Percentiles rank a stretch among this genome's conserved stretches.
These are phyloP conservation scores for Boehmeria nivea DNA, from an alignment of 306 rosid species.

Conservation along the genomic window DNA sequence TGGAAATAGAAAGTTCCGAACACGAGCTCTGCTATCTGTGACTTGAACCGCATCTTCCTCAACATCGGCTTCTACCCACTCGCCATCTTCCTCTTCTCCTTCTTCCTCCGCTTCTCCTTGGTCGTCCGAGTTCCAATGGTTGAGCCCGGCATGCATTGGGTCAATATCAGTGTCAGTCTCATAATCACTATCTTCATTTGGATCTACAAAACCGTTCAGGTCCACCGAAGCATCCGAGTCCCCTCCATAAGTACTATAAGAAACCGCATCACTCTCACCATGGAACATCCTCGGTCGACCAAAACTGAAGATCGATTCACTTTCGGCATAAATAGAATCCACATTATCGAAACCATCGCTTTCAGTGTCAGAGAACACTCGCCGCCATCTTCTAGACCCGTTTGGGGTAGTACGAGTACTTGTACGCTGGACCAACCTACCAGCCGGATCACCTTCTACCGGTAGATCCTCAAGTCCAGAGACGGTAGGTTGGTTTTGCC, in stretches of 20 bases:
- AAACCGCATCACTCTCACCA: conserved; percentile 64
- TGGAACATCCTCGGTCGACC: conserved; percentile 43
- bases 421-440: conserved; percentile 39
- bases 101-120: conserved; percentile 31
- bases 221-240: conserved; percentile 82
- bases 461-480: conserved; percentile 45
- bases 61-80: conserved; percentile 45
- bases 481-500: conserved; percentile 42
- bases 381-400: conserved; percentile 69
- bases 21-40: conserved; percentile 32
- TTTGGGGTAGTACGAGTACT: conserved; percentile 64
- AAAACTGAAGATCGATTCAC: conserved; percentile 63
- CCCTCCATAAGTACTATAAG: conserved; percentile 71
- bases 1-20: conserved; percentile 33
- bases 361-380: conserved; percentile 62
- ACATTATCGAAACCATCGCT: conserved; percentile 73
- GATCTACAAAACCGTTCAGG: conserved; percentile 63
- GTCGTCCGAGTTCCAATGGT: conserved; percentile 64
- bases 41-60: conserved; percentile 37
- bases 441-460: conserved; percentile 39
- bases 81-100: conserved; percentile 40
- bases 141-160: conserved; percentile 84
- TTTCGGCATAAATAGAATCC: conserved; percentile 61
- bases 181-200: conserved; percentile 39
- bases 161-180: conserved; percentile 85